Base-by-base conservation (phyloP, 495 filamentous ascomycete genomes). In the Podospora pseudopauciseta region DNA sequence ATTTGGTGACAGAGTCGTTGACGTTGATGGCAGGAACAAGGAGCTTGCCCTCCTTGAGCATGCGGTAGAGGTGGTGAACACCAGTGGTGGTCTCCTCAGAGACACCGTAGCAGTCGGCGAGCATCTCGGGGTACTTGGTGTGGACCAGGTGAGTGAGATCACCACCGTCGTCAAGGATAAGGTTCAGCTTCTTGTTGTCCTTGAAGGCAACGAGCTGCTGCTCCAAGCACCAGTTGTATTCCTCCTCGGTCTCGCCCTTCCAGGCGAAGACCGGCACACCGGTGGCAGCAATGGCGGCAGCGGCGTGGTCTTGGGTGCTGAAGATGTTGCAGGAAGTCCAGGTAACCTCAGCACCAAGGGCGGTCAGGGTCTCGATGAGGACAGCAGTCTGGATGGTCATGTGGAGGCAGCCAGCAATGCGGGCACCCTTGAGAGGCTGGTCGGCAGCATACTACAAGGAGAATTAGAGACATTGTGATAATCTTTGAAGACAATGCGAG, bases 371-470 rank as follows among this genome's bases (percentile, higher is more conserved):
- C 89, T 99, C 95, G 77, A 99, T 99, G 70, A 99, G 89, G 74
- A 99, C 95, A 69, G 95, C 95, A 70, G 95, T 99, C 86, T 99
- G 95, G 83, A 99, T 98, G 79, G 96, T 98, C 96, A 98, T 98
- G 89, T 99, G 95, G 74, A 99, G 85, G 82, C 95, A 99, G 78
- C 95, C 95, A 73, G 96, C 95, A 80, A 99, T 97, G 70, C 91
- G 88, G 76, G 83, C 80, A 80, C 94, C 95, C 72, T 88, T 89
- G 74, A 99, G 86, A 71, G 95, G 95, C 88, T 98, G 96, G 81
- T 97, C 96, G 60, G 80, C 77, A 74, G 90, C 91, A 78, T 99
- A 99, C 85, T 97, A 97, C 18, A 23, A n/a, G 18, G n/a, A 58
- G 15, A 58, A 5, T 58, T 20, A 58, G 23, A 13, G 54, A 19